Evolutionary conservation across 176 grass and related monocot species (phyloP).

Genomic region (Pontederia crassipes): DNA sequence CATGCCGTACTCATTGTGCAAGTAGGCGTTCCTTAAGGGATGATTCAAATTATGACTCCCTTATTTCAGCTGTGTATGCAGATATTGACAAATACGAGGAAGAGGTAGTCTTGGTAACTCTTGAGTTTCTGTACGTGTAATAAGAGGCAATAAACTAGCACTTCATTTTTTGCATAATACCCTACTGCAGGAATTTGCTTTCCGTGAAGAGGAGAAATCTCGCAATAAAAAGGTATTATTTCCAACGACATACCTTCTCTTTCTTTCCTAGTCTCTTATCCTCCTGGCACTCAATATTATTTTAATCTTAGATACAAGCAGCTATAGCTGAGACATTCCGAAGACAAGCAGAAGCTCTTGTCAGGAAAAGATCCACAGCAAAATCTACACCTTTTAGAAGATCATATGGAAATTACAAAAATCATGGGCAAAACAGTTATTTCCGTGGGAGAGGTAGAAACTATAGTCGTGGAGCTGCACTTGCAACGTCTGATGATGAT

Average conservation of each 20-base stretch:
- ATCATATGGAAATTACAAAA: slow-evolving; percentile 1
- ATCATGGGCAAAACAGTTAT: not conserved
- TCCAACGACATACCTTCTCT: not conserved
- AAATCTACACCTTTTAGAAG: slow-evolving; percentile 5
- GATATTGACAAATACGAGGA: slow-evolving; percentile 87
- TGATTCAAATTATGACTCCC: slow-evolving; percentile 79
- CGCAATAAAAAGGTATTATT: slow-evolving; percentile 14
- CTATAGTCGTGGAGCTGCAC: not conserved
- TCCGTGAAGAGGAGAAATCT: slow-evolving; percentile 13
- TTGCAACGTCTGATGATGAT: slow-evolving; percentile 20
- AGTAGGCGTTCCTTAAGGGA: slow-evolving; percentile 84
- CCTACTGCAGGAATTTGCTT: slow-evolving; percentile 10
- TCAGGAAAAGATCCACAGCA: slow-evolving; percentile 13
- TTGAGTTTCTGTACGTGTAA: too few relatives aligned
- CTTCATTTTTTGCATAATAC: not conserved
- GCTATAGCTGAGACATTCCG: slow-evolving; percentile 30
- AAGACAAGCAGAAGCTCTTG: slow-evolving; percentile 20
- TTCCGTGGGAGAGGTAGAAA: slow-evolving; percentile 13
- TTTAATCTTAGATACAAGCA: slow-evolving; percentile 26
- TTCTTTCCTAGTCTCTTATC: slow-evolving; percentile 5
- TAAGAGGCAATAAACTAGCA: too few relatives aligned
- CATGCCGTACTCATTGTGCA: slow-evolving; percentile 83
- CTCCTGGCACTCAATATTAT: not conserved
- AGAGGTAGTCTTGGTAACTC: slow-evolving; percentile 37
- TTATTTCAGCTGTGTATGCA: slow-evolving; percentile 71